Conservation (phyloP, 2,329 filamentous ascomycete genomes). For the Byssoonygena ceratinophila region DNA sequence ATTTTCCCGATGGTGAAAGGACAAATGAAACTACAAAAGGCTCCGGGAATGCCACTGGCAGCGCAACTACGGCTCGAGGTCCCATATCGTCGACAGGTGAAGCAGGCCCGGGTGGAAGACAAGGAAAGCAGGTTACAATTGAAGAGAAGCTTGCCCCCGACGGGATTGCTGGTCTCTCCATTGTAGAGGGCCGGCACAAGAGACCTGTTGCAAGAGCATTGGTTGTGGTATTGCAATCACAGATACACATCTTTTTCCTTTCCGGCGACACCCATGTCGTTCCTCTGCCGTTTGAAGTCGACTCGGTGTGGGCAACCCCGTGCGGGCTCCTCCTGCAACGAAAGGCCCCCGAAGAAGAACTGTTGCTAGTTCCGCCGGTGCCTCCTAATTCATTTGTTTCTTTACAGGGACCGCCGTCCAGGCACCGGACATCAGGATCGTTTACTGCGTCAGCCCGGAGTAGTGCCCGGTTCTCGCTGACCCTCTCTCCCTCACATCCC, state of each 20-base stretch:
- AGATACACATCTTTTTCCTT: slow-evolving; percentile 87
- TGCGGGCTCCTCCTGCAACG: slow-evolving; percentile 78
- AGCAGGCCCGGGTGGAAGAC: slow-evolving; percentile 9
- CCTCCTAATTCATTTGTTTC: slow-evolving; percentile 77
- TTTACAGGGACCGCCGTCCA: slow-evolving; percentile 28
- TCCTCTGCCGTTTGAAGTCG: slow-evolving; percentile 89
- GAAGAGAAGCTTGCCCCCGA: slow-evolving; percentile 10
- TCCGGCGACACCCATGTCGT: slow-evolving; percentile 79
- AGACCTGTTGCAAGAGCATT: slow-evolving; percentile 49
- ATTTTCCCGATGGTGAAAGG: slow-evolving; percentile 51
- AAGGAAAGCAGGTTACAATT: slow-evolving; percentile 15
- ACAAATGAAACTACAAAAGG: slow-evolving; percentile 15
- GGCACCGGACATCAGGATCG: slow-evolving; percentile 27
- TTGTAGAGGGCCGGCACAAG: slow-evolving; percentile 29
- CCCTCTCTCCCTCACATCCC: slow-evolving; percentile 42
- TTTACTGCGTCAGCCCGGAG: slow-evolving; percentile 27
- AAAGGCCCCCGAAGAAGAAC: slow-evolving; percentile 44
- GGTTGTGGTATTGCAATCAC: slow-evolving; percentile 82
- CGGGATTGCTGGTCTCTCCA: slow-evolving; percentile 12
- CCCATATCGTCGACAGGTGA: slow-evolving; percentile 1
- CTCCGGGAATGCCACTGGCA: neutral
- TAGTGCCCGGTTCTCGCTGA: slow-evolving; percentile 38
- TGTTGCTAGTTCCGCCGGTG: slow-evolving; percentile 37
- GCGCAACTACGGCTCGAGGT: neutral
- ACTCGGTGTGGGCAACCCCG: slow-evolving; percentile 71